These are phyloP conservation scores for Stephanodiscus triporus DNA, from an alignment of 108 stramenopile species.

Conservation along the genomic window DNA sequence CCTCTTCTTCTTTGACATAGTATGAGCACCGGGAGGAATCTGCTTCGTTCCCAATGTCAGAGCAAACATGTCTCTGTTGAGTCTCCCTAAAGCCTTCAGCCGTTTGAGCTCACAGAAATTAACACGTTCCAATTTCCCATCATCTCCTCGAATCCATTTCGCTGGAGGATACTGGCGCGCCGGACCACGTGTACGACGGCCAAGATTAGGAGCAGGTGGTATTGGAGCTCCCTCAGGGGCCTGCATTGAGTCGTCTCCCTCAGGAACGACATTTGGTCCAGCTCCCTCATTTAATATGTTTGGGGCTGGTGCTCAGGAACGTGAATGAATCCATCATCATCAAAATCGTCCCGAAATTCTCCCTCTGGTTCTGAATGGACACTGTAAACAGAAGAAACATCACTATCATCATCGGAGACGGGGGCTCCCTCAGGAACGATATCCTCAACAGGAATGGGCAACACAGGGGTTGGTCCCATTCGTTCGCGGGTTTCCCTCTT, in stretches of 20 bases:
- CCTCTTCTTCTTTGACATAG: slow-evolving; percentile 1
- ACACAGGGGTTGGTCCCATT: too few species aligned
- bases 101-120: neutral
- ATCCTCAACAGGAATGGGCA: neutral
- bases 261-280: too few species aligned
- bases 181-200: too few species aligned
- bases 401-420: slow-evolving; percentile 1
- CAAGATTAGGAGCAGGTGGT: too few species aligned
- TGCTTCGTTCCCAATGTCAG: neutral
- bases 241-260: too few species aligned
- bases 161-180: neutral
- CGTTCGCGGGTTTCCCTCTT: neutral
- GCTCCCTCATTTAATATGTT: too few species aligned
- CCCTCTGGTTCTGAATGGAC: slow-evolving; percentile 2
- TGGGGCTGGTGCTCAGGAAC: neutral
- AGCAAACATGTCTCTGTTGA: neutral
- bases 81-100: neutral
- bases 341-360: neutral
- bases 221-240: too few species aligned
- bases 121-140: neutral
- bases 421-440: neutral
- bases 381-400: neutral
- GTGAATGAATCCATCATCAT: too few species aligned
- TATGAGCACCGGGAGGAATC: too few species aligned
- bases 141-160: neutral